These are phyloP conservation scores for Speleostelium caveatum DNA, from an alignment of 78 protist genomes.

Conservation along the genomic window DNA sequence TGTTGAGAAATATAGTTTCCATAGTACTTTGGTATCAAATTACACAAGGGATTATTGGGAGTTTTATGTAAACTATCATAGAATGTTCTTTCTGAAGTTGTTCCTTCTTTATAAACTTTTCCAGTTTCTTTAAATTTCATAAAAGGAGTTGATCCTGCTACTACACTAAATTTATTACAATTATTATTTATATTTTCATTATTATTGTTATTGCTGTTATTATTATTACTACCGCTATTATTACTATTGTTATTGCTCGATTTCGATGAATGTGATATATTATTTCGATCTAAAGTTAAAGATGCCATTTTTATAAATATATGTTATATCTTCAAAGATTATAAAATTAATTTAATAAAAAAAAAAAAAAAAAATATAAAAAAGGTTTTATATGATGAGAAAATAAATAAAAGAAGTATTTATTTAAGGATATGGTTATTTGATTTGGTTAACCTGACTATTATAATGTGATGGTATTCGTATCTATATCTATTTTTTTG, in stretches of 20 bases:
- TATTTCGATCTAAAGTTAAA: neutral
- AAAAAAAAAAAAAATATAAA: too few species aligned
- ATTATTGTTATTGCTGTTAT: neutral
- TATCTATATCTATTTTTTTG: too few species aligned
- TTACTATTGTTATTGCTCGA: neutral
- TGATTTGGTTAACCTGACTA: too few species aligned
- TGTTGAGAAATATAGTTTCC: neutral
- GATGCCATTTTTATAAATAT: neutral
- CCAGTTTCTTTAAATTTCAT: constrained; percentile 33
- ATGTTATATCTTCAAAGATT: too few species aligned
- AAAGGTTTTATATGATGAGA: too few species aligned
- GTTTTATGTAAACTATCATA: constrained; percentile 1
- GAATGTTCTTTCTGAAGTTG: constrained; percentile 28
- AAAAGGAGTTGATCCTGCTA: constrained; percentile 73
- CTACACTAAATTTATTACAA: constrained; percentile 28
- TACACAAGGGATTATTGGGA: neutral
- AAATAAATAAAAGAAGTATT: too few species aligned
- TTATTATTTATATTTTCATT: neutral
- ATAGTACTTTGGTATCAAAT: constrained; percentile 46
- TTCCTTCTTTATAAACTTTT: constrained; percentile 28
- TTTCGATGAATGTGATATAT: neutral
- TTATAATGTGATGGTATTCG: too few species aligned
- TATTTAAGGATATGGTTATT: too few species aligned
- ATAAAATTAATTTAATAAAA: too few species aligned
- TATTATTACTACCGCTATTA: neutral